Base-by-base conservation (phyloP, 2,329 filamentous ascomycete species). In the Fusarium torreyae region DNA sequence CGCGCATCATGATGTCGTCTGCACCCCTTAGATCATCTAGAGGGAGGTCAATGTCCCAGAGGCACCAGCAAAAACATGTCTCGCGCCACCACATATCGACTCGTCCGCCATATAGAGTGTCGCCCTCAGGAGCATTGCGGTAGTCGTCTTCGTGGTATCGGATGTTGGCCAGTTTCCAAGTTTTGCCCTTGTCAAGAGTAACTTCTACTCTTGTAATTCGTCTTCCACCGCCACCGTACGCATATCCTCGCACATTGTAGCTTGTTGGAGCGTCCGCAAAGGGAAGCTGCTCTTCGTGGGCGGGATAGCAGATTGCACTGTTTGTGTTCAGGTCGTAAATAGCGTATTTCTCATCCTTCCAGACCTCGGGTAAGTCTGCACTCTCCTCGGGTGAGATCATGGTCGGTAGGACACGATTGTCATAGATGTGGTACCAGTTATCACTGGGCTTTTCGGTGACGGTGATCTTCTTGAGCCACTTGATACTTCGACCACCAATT, bases 341-440 rank as follows among this genome's bases (percentile, higher is more conserved):
- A 20, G 94, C 94, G 75, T 97, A 97, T 64, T 93, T 87, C 68
- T 97, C 94, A 76, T 98, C 94, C 73, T 84, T 91, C 94, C 94
- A 98, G 82, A 90, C 93, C 22, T 91, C 87, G 0, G 89, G 88
- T 54, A 94, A 84, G 66, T 91, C 88, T 3, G 90, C 90, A 61
- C 92, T 91, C 76, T 91, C 90, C 71, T 97, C 94, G 1, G 94
- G 94, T 13, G 90, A 91, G 17, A 97, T 86, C 86, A 90, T 94
- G 1, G 94, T 97, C 69, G 94, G 94, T 39, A 98, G 81, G 2
- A 98, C 94, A 61, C 94, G 85, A 77, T 98, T 98, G 78, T 98
- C 94, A 79, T 96, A 94, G 66, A 97, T 94, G 78, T 98, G 94
- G 74, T 97, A 97, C 93, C 94, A 97, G 76, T 97, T 97, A 67